Conservation (phyloP, 2,329 filamentous ascomycete genomes). For the Neoscytalidium dimidiatum region DNA sequence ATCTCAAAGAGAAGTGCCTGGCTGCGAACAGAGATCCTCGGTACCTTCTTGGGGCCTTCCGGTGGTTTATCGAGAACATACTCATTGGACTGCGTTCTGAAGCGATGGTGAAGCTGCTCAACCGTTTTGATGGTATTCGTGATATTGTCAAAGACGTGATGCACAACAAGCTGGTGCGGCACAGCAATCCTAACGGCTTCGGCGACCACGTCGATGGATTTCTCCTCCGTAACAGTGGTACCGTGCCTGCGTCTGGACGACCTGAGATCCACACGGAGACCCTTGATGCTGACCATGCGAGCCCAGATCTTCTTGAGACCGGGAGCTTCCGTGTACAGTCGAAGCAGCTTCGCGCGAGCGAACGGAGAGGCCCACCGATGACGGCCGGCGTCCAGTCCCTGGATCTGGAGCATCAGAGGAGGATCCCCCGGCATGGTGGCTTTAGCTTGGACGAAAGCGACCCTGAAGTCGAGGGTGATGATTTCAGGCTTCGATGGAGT, state of each 20-base stretch:
- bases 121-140: constrained; percentile 85
- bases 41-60: constrained; percentile 82
- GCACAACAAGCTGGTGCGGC: constrained; percentile 86
- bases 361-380: constrained; percentile 89
- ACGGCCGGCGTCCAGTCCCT: constrained; percentile 76
- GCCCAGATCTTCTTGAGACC: constrained; percentile 84
- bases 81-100: constrained; percentile 82
- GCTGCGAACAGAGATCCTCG: constrained; percentile 79
- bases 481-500: constrained; percentile 59
- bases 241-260: constrained; percentile 67
- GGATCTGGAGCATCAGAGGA: constrained; percentile 86
- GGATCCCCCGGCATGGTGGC: constrained; percentile 86
- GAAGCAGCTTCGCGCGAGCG: constrained; percentile 71
- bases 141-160: constrained; percentile 90
- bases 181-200: constrained; percentile 87
- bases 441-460: constrained; percentile 82
- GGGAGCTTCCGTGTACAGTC: constrained; percentile 87
- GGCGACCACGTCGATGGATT: constrained; percentile 77
- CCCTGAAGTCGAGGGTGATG: constrained; percentile 78
- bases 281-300: constrained; percentile 79
- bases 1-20: constrained; percentile 86
- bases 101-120: constrained; percentile 89
- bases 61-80: constrained; percentile 85
- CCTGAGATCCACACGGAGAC: constrained; percentile 76
- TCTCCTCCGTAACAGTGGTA: constrained; percentile 68